These are phyloP conservation scores for Hanseniaspora clermontiae DNA, from an alignment of 805 yeast species.

Conservation along the genomic window DNA sequence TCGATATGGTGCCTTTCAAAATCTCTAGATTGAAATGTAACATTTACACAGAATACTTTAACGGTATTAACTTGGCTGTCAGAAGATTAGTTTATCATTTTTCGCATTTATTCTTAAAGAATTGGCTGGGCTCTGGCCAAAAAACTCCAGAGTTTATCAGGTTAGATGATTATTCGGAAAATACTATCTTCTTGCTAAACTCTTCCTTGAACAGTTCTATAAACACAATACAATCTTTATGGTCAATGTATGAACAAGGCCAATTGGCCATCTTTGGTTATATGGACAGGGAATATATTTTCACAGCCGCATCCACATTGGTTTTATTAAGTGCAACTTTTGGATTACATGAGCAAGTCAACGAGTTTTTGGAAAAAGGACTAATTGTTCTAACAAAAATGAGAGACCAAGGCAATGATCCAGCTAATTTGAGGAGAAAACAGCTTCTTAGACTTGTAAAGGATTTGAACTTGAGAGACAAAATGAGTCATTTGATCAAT, in stretches of 20 bases:
- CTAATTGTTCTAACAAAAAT: constrained; percentile 55
- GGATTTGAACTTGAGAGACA: constrained; percentile 55
- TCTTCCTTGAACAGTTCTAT: constrained; percentile 73
- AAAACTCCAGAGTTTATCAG: constrained; percentile 35
- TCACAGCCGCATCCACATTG: constrained; percentile 63
- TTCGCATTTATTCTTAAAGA: constrained; percentile 52
- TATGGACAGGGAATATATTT: constrained; percentile 74
- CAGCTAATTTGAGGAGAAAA: constrained; percentile 62
- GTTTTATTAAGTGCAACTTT: constrained; percentile 65
- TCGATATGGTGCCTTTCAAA: constrained; percentile 36
- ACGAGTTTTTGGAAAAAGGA: constrained; percentile 61
- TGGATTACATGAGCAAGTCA: constrained; percentile 68
- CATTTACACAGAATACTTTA: constrained; percentile 71
- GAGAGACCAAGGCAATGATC: constrained; percentile 68
- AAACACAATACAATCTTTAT: constrained; percentile 56
- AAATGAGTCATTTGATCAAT: constrained; percentile 42
- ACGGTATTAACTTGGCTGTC: constrained; percentile 68
- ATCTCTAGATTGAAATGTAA: constrained; percentile 59
- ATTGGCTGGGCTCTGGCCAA: constrained; percentile 31
- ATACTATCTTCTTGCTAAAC: constrained; percentile 55
- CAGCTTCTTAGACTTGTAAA: constrained; percentile 54
- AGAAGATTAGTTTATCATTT: constrained; percentile 67
- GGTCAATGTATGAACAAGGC: constrained; percentile 63
- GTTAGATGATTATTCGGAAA: constrained; percentile 52
- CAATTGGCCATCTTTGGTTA: constrained; percentile 80